Evolutionary conservation across 495 filamentous ascomycete genomes (phyloP), one percentile per base, ranked within the genome.

Genomic region (Trichoderma virens): DNA sequence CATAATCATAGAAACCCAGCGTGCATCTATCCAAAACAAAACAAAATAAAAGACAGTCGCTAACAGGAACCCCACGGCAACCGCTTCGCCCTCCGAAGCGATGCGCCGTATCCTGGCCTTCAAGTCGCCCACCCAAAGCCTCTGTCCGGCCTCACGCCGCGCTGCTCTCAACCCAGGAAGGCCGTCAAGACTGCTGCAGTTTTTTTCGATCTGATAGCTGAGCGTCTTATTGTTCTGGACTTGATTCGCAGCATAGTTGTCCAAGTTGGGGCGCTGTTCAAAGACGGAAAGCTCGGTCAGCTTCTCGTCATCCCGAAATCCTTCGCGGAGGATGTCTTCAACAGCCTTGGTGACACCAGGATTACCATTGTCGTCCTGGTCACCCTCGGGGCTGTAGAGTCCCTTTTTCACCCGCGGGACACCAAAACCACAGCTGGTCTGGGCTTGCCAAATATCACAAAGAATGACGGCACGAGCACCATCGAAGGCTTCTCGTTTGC

Each of bases 361-460:
- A 30, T 23, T 64, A 11, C 34, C 35, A 20, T 69, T 67, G 23
- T 60, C 63, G 20, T 34, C 56, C 13, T 60, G 66, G 20, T 61
- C 67, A n/a, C 69, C 65, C 25, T 68, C 69, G 45, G 30, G 27
- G 32, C 31, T 59, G 30, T 64, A 62, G 5, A 62, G 27, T 34
- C 11, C 70, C 41, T 38, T 68, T 60, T 25, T 73, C 66, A 60
- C 65, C 9, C 83, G 68, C 0, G 85, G 83, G 3, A 87, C 83
- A 14, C 80, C 82, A 67, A 75, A 86, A 1, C 84, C 83, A 66
- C 84, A 86, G 11, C 79, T 81, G 20, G 79, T 83, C 77, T 85
- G 82, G 9, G 84, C 78, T 75, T 86, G 85, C 65, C 77, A 87
- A 32, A 88, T 71, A 69, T 85, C 76, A 63, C 87, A 66, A 54